These are phyloP conservation scores for Vicia faba DNA, from an alignment of 306 rosid genomes.

Conservation along the genomic window DNA sequence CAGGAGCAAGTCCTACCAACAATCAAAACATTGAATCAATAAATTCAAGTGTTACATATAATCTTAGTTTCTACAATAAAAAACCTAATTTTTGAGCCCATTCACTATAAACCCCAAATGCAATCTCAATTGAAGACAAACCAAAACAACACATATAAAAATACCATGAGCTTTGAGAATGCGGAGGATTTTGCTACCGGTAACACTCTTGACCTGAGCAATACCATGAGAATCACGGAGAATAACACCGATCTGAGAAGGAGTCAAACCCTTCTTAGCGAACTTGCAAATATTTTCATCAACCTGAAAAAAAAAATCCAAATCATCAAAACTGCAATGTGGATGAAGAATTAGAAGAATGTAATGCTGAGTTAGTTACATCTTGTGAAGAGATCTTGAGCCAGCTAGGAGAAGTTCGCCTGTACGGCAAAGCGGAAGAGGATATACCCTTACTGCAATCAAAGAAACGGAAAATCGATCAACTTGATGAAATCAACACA, in stretches of 20 bases:
- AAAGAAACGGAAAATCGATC: background rate
- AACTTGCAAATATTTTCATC: constrained; percentile 75
- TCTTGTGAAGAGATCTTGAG: constrained; percentile 68
- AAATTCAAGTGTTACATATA: background rate
- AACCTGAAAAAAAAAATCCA: constrained; percentile 42
- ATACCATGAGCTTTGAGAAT: constrained; percentile 71
- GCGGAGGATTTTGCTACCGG: constrained; percentile 73
- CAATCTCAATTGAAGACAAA: background rate
- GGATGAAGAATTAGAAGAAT: background rate
- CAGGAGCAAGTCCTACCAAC: constrained; percentile 66
- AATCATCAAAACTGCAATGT: no score
- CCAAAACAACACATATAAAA: background rate
- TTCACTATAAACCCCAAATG: background rate
- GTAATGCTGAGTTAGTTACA: constrained; percentile 32
- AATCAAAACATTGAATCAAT: background rate
- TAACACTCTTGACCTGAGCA: constrained; percentile 68
- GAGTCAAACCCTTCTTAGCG: constrained; percentile 80
- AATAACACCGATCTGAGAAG: constrained; percentile 78
- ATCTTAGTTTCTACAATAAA: background rate
- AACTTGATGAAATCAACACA: background rate
- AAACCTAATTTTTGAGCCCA: background rate
- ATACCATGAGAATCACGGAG: constrained; percentile 79
- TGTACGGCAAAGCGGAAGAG: constrained; percentile 72
- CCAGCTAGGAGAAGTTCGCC: constrained; percentile 74
- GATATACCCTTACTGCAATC: constrained; percentile 76